Evolutionary conservation across 1,139 yeast species (phyloP).

Genomic region (Taiozyma sp.): DNA sequence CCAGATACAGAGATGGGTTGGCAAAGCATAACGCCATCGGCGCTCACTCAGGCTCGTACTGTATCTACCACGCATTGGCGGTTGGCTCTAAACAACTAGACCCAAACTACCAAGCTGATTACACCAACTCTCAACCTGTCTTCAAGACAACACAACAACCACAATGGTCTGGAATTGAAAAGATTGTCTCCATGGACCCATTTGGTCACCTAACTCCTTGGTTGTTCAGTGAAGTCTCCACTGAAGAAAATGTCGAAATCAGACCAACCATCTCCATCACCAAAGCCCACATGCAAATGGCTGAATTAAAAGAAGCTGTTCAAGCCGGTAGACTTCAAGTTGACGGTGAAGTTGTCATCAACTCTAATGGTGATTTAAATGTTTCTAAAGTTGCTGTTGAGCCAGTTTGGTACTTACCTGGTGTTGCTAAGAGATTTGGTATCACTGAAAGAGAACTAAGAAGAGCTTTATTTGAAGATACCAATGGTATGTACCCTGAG

Average conservation of each 20-base stretch:
- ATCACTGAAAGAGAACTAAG: constrained; percentile 51
- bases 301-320: constrained; percentile 52
- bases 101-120: constrained; percentile 48
- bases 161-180: constrained; percentile 48
- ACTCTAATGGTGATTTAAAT: constrained; percentile 51
- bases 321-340: constrained; percentile 43
- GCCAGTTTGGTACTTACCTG: constrained; percentile 65
- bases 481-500: constrained; percentile 65
- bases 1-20: constrained; percentile 44
- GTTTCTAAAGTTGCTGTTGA: constrained; percentile 61
- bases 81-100: constrained; percentile 52
- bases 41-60: constrained; percentile 57
- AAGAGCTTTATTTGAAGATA: constrained; percentile 54
- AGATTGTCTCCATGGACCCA: constrained; percentile 59
- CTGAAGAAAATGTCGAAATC: constrained; percentile 43
- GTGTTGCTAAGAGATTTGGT: constrained; percentile 56
- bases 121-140: constrained; percentile 59
- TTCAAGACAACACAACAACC: constrained; percentile 46
- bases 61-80: constrained; percentile 57
- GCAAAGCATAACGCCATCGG: constrained; percentile 48
- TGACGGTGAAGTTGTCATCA: constrained; percentile 53
- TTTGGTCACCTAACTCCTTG: constrained; percentile 60
- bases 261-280: constrained; percentile 61
- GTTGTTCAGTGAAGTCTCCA: constrained; percentile 39
- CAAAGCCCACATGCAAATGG: constrained; percentile 54